These are phyloP conservation scores for Tritrichomonas musculus DNA, from an alignment of 208 protist genomes.

Conservation along the genomic window DNA sequence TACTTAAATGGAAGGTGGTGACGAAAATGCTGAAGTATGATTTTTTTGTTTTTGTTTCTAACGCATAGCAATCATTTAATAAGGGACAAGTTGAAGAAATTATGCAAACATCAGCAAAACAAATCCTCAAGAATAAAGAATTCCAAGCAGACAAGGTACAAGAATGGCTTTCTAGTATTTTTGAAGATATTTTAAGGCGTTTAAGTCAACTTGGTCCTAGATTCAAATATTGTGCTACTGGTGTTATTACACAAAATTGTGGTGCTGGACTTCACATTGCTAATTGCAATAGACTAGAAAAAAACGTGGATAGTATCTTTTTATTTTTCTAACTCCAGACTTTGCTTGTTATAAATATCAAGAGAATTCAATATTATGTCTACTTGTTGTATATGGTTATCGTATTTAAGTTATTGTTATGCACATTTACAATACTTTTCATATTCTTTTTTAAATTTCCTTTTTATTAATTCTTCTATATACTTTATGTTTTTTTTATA, in stretches of 20 bases:
- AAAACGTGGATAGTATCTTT: background rate
- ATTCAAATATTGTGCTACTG: background rate
- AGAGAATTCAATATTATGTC: background rate
- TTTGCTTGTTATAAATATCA: background rate
- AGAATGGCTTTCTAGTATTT: background rate
- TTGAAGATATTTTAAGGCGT: background rate
- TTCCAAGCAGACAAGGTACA: background rate
- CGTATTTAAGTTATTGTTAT: background rate
- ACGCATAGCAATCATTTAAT: no score
- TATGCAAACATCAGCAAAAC: no score
- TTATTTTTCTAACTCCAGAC: background rate
- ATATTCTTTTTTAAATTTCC: no score
- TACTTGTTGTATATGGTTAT: background rate
- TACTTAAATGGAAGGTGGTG: no score
- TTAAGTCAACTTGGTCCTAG: background rate
- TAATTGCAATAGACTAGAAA: background rate
- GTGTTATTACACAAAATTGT: conserved; percentile 8
- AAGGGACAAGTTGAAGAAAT: no score
- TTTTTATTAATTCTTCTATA: no score
- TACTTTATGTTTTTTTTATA: no score
- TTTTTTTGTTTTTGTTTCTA: no score
- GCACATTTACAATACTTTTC: background rate
- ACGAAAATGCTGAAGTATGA: no score
- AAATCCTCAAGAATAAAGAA: background rate
- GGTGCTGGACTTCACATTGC: background rate